Conservation (phyloP, 2,329 filamentous ascomycete species). For the Aspergillus sp. region DNA sequence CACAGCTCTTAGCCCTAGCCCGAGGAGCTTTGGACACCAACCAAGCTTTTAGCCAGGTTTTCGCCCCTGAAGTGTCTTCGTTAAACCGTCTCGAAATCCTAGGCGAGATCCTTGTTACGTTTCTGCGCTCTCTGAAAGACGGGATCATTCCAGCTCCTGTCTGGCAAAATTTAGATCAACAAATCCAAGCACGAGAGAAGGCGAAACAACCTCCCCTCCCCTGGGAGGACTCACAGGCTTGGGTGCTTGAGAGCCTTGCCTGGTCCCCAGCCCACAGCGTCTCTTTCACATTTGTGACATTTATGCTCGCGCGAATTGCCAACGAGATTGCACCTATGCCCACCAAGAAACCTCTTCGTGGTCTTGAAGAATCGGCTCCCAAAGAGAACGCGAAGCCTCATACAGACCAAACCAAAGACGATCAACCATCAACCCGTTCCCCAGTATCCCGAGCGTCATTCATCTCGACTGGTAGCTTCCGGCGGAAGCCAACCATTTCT, state of each 20-base stretch:
- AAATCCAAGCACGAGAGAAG: constrained; percentile 52
- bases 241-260: constrained; percentile 72
- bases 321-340: constrained; percentile 52
- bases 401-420: constrained; percentile 6
- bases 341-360: constrained; percentile 18
- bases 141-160: constrained; percentile 71
- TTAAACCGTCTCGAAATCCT: constrained; percentile 73
- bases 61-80: constrained; percentile 63
- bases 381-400: constrained; percentile 1
- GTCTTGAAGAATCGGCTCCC: constrained; percentile 2
- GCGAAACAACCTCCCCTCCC: constrained; percentile 47
- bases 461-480: constrained; percentile 30
- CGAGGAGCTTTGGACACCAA: constrained; percentile 74
- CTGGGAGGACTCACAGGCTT: constrained; percentile 57
- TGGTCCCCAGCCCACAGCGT: constrained; percentile 77
- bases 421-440: constrained; percentile 14
- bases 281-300: constrained; percentile 81
- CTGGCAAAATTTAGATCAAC: constrained; percentile 68
- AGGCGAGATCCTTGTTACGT: constrained; percentile 69
- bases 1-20: constrained; percentile 44
- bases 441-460: constrained; percentile 27
- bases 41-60: constrained; percentile 57
- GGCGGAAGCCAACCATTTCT: constrained; percentile 26
- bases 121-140: constrained; percentile 73
- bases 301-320: constrained; percentile 66